Evolutionary conservation across 768 basidiomycete species (phyloP).

Genomic region (Strobilomyces dryophilus): DNA sequence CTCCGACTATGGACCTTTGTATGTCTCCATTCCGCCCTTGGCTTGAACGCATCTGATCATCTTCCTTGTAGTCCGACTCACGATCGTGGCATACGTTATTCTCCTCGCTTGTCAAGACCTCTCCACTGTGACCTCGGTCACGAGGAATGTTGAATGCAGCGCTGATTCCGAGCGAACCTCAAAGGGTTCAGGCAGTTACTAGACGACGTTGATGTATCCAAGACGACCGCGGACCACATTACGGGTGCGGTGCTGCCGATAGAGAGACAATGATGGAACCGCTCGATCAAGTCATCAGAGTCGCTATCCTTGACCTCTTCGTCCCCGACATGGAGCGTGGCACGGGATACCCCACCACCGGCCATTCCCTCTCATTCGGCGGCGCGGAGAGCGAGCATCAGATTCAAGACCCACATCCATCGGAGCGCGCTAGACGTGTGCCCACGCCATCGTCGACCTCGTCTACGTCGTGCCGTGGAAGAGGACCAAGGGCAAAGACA

Average conservation of each 20-base stretch:
- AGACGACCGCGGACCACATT: constrained; percentile 53
- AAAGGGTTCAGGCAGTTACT: constrained; percentile 72
- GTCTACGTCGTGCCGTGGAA: constrained; percentile 66
- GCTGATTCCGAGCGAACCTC: constrained; percentile 77
- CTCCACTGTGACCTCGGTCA: constrained; percentile 61
- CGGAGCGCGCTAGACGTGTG: constrained; percentile 62
- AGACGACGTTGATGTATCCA: constrained; percentile 53
- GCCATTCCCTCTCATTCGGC: constrained; percentile 84
- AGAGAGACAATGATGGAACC: constrained; percentile 39
- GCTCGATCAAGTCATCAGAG: constrained; percentile 64
- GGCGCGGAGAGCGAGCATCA: constrained; percentile 52
- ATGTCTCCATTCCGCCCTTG: too few relatives aligned
- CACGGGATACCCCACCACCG: constrained; percentile 72
- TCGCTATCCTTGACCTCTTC: constrained; percentile 78
- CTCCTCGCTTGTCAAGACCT: constrained; percentile 83
- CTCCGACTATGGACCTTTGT: too few relatives aligned
- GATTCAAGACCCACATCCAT: constrained; percentile 75
- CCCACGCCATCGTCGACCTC: constrained; percentile 78
- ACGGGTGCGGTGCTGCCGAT: constrained; percentile 76
- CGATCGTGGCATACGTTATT: constrained; percentile 77
- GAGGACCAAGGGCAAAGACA: constrained; percentile 41
- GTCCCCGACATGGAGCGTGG: constrained; percentile 67
- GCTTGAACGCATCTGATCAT: too few relatives aligned
- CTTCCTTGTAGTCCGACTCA: too few relatives aligned
- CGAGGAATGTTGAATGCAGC: constrained; percentile 76